phyloP scores from a whole-genome alignment of 768 basidiomycete species.

The Austroboletus festivus region DNA sequence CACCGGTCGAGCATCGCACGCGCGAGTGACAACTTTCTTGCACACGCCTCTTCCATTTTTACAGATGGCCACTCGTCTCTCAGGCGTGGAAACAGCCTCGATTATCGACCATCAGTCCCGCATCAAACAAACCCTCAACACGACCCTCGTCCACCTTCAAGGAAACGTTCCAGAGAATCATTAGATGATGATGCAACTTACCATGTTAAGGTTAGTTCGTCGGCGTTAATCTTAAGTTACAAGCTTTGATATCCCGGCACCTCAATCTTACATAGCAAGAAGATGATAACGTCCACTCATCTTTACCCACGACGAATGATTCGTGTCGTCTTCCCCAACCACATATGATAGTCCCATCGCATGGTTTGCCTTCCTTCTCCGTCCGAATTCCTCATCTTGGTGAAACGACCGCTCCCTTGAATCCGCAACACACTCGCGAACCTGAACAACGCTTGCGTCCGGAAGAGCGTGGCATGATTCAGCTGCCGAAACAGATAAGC shows the following conservation, averaged over 20 bases:
- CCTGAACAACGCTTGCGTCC: conserved; percentile 21
- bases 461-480: conserved; percentile 22
- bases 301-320: conserved; percentile 20
- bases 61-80: conserved; percentile 20
- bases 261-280: conserved; percentile 31
- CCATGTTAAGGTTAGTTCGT: conserved; percentile 30
- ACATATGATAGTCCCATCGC: conserved; percentile 25
- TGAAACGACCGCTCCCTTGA: conserved; percentile 7
- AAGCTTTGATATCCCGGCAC: conserved; percentile 20
- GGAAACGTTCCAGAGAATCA: conserved; percentile 32
- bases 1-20: conserved; percentile 32
- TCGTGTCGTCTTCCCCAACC: conserved; percentile 22
- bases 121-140: conserved; percentile 17
- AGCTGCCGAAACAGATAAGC: conserved; percentile 19
- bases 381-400: conserved; percentile 14
- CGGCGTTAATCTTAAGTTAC: conserved; percentile 30
- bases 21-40: conserved; percentile 32
- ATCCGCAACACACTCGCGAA: conserved; percentile 13
- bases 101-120: conserved; percentile 13
- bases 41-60: conserved; percentile 31
- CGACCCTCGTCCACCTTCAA: conserved; percentile 24
- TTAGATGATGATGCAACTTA: conserved; percentile 27
- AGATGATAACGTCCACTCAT: conserved; percentile 17
- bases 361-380: conserved; percentile 13
- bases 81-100: conserved; percentile 17